A percentile compares a stretch with the other conserved stretches of the same genome.
Evolutionary conservation across 2,329 filamentous ascomycete species (phyloP).

Genomic region (Aspergillus tanneri): DNA sequence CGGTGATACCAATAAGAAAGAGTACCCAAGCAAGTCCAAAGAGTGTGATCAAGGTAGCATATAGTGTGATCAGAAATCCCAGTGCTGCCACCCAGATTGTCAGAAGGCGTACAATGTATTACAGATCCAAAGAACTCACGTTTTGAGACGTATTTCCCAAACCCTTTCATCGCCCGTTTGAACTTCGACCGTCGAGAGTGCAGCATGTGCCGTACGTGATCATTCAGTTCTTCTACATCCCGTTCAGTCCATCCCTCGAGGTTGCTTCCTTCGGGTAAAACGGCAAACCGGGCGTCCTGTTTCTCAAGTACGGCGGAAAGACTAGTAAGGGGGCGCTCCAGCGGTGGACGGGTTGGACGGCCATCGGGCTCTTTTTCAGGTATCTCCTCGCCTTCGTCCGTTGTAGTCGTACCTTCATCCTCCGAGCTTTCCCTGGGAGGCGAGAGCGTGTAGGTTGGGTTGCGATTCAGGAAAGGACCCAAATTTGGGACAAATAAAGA

Average conservation of each 20-base stretch:
- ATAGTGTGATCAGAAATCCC: slow-evolving; percentile 79
- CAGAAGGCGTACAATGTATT: neutral
- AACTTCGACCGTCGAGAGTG: slow-evolving; percentile 78
- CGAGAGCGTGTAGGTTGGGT: slow-evolving; percentile 74
- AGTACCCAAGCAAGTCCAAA: slow-evolving; percentile 87
- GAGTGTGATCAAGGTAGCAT: slow-evolving; percentile 76
- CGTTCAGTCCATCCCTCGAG: slow-evolving; percentile 72
- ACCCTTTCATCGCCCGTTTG: slow-evolving; percentile 75
- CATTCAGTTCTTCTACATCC: slow-evolving; percentile 75
- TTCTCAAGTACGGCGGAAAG: slow-evolving; percentile 68
- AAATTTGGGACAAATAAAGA: slow-evolving; percentile 82
- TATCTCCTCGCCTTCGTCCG: slow-evolving; percentile 28
- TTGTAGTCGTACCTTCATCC: slow-evolving; percentile 25
- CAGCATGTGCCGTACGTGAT: slow-evolving; percentile 83
- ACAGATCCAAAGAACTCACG: slow-evolving; percentile 48
- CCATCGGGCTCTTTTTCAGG: slow-evolving; percentile 24
- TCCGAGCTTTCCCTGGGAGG: slow-evolving; percentile 41
- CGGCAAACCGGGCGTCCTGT: slow-evolving; percentile 71
- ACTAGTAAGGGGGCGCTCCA: slow-evolving; percentile 49
- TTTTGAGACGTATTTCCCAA: slow-evolving; percentile 72
- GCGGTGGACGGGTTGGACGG: slow-evolving; percentile 31
- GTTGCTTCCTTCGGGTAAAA: slow-evolving; percentile 70
- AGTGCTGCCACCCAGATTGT: slow-evolving; percentile 52
- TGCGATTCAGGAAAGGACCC: slow-evolving; percentile 71
- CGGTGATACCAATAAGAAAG: slow-evolving; percentile 69